Percentiles rank a stretch among this genome's conserved stretches.
Conservation (phyloP, 257 asterid genomes). For the Solanum paucissectum region DNA sequence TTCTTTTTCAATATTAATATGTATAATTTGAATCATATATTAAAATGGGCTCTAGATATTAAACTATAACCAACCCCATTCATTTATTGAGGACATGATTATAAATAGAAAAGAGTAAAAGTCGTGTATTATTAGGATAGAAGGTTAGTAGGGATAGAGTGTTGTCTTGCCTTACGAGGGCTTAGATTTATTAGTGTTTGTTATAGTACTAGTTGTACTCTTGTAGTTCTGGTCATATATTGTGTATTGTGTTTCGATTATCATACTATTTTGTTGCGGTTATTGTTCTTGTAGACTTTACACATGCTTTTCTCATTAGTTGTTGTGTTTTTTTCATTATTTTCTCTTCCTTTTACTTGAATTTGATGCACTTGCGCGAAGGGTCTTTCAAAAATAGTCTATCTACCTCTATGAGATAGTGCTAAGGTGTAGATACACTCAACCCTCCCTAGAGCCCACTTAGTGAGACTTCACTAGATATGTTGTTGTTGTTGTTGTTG, state of each 20-base stretch:
- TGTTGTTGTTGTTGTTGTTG: too few species aligned
- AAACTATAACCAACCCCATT: background rate
- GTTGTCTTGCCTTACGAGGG: background rate
- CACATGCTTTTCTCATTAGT: background rate
- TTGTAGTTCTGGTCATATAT: background rate
- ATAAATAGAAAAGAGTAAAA: background rate
- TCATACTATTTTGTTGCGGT: background rate
- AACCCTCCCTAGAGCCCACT: too few species aligned
- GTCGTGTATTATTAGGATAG: too few species aligned
- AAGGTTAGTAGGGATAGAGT: background rate
- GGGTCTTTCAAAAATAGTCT: too few species aligned
- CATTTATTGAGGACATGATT: too few species aligned
- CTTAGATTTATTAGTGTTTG: background rate
- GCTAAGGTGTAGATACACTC: too few species aligned
- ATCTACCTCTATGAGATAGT: too few species aligned
- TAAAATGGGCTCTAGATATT: background rate
- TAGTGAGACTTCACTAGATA: too few species aligned
- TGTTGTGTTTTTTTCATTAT: too few species aligned
- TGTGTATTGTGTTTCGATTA: background rate
- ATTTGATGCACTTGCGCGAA: too few species aligned
- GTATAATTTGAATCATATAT: background rate
- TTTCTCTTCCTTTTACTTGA: too few species aligned
- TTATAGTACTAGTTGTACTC: background rate
- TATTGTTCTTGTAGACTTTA: background rate
- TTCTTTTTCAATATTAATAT: background rate